Conservation (phyloP, 257 asterid genomes). For the Avicennia marina region DNA sequence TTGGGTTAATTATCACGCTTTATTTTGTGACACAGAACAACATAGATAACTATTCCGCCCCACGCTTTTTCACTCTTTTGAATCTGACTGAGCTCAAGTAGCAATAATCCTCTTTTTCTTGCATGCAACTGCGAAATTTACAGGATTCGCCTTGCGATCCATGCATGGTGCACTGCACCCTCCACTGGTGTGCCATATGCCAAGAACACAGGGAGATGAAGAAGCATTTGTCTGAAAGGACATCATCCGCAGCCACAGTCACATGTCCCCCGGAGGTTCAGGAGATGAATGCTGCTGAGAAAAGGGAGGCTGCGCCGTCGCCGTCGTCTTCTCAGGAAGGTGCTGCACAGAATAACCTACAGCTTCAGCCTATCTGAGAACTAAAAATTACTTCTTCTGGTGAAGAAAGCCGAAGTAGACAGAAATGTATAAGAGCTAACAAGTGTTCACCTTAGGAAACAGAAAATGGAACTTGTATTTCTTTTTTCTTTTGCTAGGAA, state of each 20-base stretch:
- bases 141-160: conserved; percentile 89
- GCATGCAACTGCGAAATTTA: conserved; percentile 3
- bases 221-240: conserved; percentile 34
- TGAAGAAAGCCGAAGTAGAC: too few species aligned
- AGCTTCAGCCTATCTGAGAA: conserved; percentile 42
- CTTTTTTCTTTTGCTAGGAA: too few species aligned
- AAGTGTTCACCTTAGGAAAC: too few species aligned
- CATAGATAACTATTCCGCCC: too few species aligned
- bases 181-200: conserved; percentile 92
- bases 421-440: too few species aligned
- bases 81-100: too few species aligned
- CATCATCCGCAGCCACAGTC: conserved; percentile 18
- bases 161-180: conserved; percentile 73
- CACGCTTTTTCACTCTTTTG: too few species aligned
- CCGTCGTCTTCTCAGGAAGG: conserved; percentile 19
- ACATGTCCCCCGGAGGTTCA: conserved; percentile 56
- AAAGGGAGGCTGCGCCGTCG: conserved; percentile 9
- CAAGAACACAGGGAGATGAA: conserved; percentile 77
- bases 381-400: too few species aligned
- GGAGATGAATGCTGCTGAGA: conserved; percentile 39
- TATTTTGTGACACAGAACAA: too few species aligned
- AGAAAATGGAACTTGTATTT: too few species aligned
- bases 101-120: too few species aligned
- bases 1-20: not conserved
- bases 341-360: conserved; percentile 26